Conservation (phyloP, 2,329 filamentous ascomycete genomes). For the Emergomyces orientalis region DNA sequence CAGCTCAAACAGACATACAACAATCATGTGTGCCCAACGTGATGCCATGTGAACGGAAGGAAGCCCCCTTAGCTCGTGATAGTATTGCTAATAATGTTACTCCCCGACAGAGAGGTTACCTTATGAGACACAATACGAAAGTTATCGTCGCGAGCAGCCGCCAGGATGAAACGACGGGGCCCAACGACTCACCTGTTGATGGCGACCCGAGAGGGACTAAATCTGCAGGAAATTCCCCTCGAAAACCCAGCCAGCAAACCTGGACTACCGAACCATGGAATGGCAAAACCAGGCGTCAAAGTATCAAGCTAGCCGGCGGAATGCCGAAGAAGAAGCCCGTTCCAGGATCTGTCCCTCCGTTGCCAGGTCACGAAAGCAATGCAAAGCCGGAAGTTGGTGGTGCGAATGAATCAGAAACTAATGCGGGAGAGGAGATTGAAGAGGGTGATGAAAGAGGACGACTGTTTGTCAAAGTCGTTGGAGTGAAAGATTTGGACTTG, state of each 20-base stretch:
- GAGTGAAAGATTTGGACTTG: constrained; percentile 88
- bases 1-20: constrained; percentile 3
- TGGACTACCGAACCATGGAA: constrained; percentile 99
- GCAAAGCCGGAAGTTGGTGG: constrained; percentile 48
- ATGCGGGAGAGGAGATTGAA: constrained; percentile 49
- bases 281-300: constrained; percentile 60
- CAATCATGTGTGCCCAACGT: background rate
- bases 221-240: constrained; percentile 60
- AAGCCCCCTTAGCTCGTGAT: constrained; percentile 17
- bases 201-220: constrained; percentile 40
- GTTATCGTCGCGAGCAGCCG: constrained; percentile 79
- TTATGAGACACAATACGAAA: constrained; percentile 98
- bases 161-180: constrained; percentile 48
- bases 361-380: constrained; percentile 82
- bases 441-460: constrained; percentile 81
- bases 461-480: constrained; percentile 97
- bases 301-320: constrained; percentile 49
- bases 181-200: constrained; percentile 20
- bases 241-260: constrained; percentile 73
- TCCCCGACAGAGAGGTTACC: constrained; percentile 80
- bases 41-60: constrained; percentile 18
- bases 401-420: constrained; percentile 54
- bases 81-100: constrained; percentile 53
- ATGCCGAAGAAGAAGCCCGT: constrained; percentile 52
- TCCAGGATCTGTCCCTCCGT: constrained; percentile 62